Evolutionary conservation across 2,329 filamentous ascomycete genomes (phyloP), one percentile per base, ranked within the genome.

Genomic region (Fusarium cicatricum): DNA sequence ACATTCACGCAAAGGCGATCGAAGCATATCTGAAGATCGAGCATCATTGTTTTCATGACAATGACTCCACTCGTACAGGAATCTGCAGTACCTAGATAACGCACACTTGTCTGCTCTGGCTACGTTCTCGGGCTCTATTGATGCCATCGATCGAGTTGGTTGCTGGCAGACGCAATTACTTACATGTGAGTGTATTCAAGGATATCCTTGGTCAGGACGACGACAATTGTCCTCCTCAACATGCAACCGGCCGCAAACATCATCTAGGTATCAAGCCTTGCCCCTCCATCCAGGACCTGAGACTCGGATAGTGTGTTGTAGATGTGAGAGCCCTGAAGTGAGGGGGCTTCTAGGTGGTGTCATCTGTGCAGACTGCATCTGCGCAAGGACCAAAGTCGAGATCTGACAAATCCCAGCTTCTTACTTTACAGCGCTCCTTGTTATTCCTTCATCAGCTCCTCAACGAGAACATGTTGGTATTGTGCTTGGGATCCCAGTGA

Each of bases 311-410:
- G 42, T 26, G 49, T 47, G 42, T 48, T 54, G 28, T 23, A 44
- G 40, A 41, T 19, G 41, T 8, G 29, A 31, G 19, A 31, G 12
- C 12, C 10, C 19, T 9, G 26, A 14, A 31, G 32, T 33, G 53
- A 41, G 38, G 44, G 21, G 51, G 41, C 45, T 32, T 34, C 43
- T 52, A 38, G 41, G 65, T 68, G 65, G 65, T 67, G 62, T 58
- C 65, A 66, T 62, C 36, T 54, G 26, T 66, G 58, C 60, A 60
- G 50, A 43, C 59, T 50, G 39, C 34, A 65, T 65, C 56, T 56
- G 52, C 50, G 33, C 52, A 51, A 42, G 42, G 52, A 32, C 60
- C 47, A 45, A 57, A 50, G 45, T 49, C 43, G 52, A 64, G 50
- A 64, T 67, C 39, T 66, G 44, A 50, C 63, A 57, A 57, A 50